A percentile compares a stretch with the other conserved stretches of the same genome.
Evolutionary conservation across 352 stramenopile genomes (phyloP).

Genomic region (Plasmopara viticola): DNA sequence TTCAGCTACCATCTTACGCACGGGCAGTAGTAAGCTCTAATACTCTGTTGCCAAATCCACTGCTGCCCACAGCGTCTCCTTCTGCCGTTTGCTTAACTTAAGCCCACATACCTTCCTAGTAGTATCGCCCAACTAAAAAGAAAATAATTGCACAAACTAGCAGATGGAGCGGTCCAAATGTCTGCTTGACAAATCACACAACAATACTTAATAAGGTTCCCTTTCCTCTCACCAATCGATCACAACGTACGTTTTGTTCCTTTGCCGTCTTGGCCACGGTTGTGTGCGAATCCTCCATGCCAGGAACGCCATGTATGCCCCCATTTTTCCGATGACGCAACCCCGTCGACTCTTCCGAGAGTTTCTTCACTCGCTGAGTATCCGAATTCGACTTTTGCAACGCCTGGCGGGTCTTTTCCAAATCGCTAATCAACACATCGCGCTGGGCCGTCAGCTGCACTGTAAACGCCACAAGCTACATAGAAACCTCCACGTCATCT

Average conservation of each 20-base stretch:
- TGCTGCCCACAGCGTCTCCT: conserved; percentile 6
- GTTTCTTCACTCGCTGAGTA: conserved; percentile 53
- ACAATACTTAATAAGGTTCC: background rate
- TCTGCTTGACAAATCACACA: conserved; percentile 21
- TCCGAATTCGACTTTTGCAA: conserved; percentile 67
- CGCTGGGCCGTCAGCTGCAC: conserved; percentile 83
- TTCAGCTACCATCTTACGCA: conserved; percentile 4
- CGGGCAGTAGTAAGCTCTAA: conserved; percentile 19
- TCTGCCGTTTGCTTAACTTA: conserved; percentile 13
- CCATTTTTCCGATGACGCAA: conserved; percentile 73
- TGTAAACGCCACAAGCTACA: conserved; percentile 80
- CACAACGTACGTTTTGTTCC: conserved; percentile 45
- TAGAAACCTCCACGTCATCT: conserved; percentile 1
- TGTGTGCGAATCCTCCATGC: conserved; percentile 32
- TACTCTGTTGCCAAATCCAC: conserved; percentile 13
- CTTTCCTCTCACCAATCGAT: background rate
- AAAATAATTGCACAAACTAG: conserved; percentile 85
- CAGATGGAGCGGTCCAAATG: conserved; percentile 76
- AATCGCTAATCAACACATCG: conserved; percentile 77
- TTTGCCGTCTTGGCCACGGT: conserved; percentile 34
- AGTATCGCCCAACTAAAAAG: conserved; percentile 86
- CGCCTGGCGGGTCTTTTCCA: conserved; percentile 74
- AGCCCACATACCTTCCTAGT: conserved; percentile 29
- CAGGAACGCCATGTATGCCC: conserved; percentile 10
- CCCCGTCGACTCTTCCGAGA: conserved; percentile 45